phyloP scores from a whole-genome alignment of 345 rosid species.

The Aegle marmelos region DNA sequence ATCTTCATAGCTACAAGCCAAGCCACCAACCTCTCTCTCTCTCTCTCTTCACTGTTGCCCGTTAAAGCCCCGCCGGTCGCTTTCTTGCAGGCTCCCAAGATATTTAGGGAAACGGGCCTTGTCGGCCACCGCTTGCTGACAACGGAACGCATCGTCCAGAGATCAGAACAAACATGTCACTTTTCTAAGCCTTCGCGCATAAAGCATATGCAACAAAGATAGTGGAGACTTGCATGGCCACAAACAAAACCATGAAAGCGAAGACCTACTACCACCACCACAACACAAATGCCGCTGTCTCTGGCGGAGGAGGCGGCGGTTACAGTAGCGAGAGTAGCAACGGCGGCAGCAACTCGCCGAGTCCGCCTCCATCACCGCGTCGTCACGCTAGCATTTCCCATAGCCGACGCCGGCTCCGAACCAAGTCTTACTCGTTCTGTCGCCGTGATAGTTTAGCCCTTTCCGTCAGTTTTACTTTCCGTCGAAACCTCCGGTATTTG shows the following conservation, averaged over 20 bases:
- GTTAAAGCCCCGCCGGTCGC: too few relatives aligned
- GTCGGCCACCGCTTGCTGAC: too few relatives aligned
- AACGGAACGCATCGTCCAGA: too few relatives aligned
- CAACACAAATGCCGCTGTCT: slow-evolving; percentile 13
- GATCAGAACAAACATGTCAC: background rate
- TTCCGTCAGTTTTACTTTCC: slow-evolving; percentile 42
- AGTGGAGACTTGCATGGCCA: slow-evolving; percentile 29
- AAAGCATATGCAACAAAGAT: background rate
- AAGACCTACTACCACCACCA: slow-evolving; percentile 30
- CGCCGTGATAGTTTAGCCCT: slow-evolving; percentile 32
- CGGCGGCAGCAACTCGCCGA: slow-evolving; percentile 55
- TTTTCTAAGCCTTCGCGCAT: background rate
- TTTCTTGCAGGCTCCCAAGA: too few relatives aligned
- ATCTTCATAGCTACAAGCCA: background rate
- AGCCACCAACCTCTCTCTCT: background rate
- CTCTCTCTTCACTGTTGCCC: background rate
- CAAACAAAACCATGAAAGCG: slow-evolving; percentile 40
- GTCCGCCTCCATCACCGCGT: slow-evolving; percentile 69
- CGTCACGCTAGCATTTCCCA: slow-evolving; percentile 43
- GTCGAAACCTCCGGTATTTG: slow-evolving; percentile 62
- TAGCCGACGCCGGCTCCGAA: slow-evolving; percentile 56
- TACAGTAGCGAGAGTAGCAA: slow-evolving; percentile 27
- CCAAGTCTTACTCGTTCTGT: slow-evolving; percentile 48
- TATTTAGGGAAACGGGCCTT: too few relatives aligned
- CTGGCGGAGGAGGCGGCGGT: slow-evolving; percentile 20